These are phyloP conservation scores for Ascochyta rabiei DNA, from an alignment of 2,329 filamentous ascomycete species.

Conservation along the genomic window DNA sequence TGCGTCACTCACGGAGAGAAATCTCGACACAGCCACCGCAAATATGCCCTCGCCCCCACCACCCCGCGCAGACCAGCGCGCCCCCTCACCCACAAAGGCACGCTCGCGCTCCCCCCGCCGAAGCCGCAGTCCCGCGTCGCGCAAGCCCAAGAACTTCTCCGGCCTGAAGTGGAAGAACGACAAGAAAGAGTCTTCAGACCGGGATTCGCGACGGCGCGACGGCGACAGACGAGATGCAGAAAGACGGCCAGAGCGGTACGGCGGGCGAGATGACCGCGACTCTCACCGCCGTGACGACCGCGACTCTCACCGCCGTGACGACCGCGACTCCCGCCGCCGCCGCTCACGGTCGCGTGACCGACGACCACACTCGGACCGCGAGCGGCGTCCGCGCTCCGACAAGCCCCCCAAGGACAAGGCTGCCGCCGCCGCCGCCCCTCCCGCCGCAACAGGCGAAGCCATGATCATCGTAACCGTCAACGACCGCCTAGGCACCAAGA, in stretches of 20 bases:
- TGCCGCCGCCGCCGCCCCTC: slow-evolving; percentile 35
- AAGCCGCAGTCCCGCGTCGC: slow-evolving; percentile 24
- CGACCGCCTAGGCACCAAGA: slow-evolving; percentile 94
- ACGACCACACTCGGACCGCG: slow-evolving; percentile 15
- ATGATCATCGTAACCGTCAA: slow-evolving; percentile 97
- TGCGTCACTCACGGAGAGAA: background rate
- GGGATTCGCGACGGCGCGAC: slow-evolving; percentile 49
- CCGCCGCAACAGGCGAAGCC: slow-evolving; percentile 60
- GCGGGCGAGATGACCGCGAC: no score
- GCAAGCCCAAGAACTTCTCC: slow-evolving; percentile 50
- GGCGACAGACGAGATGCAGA: slow-evolving; percentile 9
- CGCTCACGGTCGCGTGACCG: slow-evolving; percentile 6
- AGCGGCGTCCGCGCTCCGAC: slow-evolving; percentile 29
- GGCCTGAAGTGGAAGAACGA: slow-evolving; percentile 65
- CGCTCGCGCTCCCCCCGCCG: slow-evolving; percentile 40
- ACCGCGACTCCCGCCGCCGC: background rate
- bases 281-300: background rate
- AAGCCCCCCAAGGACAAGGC: slow-evolving; percentile 44
- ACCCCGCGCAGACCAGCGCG: slow-evolving; percentile 13
- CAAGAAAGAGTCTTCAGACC: slow-evolving; percentile 38
- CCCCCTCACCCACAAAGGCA: slow-evolving; percentile 1
- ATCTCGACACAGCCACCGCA: background rate
- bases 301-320: background rate
- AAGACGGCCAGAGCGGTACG: no score
- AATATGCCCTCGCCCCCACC: slow-evolving; percentile 27